Conservation (phyloP, 345 rosid genomes). For the Salix dunnii region DNA sequence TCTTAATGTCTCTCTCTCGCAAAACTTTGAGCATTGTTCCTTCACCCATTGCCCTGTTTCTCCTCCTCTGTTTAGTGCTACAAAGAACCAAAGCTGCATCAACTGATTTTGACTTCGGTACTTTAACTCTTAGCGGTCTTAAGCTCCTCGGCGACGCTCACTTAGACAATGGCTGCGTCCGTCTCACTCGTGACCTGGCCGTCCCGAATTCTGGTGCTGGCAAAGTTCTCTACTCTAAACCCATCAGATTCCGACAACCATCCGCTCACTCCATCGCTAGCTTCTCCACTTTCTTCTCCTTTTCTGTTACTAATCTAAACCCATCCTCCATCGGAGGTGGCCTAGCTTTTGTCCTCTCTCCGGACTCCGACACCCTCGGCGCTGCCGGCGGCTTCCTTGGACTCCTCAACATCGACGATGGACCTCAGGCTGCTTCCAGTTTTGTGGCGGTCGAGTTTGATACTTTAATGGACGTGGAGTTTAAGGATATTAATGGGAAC, state of each 20-base stretch:
- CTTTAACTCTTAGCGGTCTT: conserved; percentile 61
- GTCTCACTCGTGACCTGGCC: conserved; percentile 77
- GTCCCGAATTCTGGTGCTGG: conserved; percentile 90
- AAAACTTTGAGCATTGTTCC: conserved; percentile 19
- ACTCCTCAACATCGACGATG: conserved; percentile 39
- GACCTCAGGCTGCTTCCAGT: conserved; percentile 30
- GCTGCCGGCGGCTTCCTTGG: conserved; percentile 77
- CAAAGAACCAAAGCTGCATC: conserved; percentile 22
- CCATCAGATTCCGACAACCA: conserved; percentile 66
- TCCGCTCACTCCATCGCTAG: conserved; percentile 49
- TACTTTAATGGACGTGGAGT: conserved; percentile 84
- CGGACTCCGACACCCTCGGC: conserved; percentile 66
- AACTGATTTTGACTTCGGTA: conserved; percentile 67
- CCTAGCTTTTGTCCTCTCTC: conserved; percentile 76
- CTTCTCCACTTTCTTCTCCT: conserved; percentile 84
- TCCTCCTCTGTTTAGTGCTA: conserved; percentile 36
- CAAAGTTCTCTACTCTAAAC: conserved; percentile 64
- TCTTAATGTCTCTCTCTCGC: conserved; percentile 18
- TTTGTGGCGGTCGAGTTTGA: conserved; percentile 95
- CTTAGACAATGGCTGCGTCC: conserved; percentile 66
- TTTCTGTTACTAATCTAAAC: conserved; percentile 65
- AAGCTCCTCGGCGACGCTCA: conserved; percentile 92
- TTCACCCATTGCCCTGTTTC: conserved; percentile 13
- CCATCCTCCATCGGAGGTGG: conserved; percentile 96
- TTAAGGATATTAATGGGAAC: conserved; percentile 82